phyloP scores from a whole-genome alignment of 2,329 filamentous ascomycete species.

The Pestalotiopsis fici region DNA sequence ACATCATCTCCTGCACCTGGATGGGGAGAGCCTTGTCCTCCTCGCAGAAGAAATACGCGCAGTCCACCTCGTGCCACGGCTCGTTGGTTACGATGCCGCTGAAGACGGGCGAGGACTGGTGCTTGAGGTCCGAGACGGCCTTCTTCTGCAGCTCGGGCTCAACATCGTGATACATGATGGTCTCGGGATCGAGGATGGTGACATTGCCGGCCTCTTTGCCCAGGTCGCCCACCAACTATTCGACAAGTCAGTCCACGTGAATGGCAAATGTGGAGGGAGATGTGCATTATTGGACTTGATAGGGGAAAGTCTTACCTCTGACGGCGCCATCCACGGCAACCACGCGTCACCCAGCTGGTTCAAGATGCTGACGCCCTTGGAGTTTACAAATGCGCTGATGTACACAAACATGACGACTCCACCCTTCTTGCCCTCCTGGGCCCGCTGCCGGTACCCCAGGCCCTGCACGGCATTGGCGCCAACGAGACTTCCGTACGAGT shows the following conservation, averaged over 20 bases:
- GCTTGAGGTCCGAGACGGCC: constrained; percentile 15
- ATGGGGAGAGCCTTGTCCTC: constrained; percentile 17
- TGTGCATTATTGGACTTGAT: too few relatives aligned
- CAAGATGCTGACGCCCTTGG: constrained; percentile 18
- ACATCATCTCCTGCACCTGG: constrained; percentile 13
- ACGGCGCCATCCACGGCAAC: constrained; percentile 22
- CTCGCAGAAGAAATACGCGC: constrained; percentile 19
- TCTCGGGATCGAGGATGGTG: constrained; percentile 11
- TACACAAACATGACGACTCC: constrained; percentile 33
- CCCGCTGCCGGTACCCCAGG: constrained; percentile 29
- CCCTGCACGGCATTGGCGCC: constrained; percentile 35
- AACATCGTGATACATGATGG: constrained; percentile 22
- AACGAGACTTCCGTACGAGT: constrained; percentile 45
- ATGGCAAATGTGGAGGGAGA: not conserved
- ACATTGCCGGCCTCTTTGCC: constrained; percentile 14
- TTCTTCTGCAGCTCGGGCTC: constrained; percentile 11
- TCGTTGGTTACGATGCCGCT: constrained; percentile 18
- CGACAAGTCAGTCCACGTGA: not conserved
- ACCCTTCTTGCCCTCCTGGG: constrained; percentile 29
- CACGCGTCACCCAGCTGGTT: constrained; percentile 21
- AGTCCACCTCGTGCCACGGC: constrained; percentile 21
- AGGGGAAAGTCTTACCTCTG: not conserved
- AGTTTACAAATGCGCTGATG: constrained; percentile 23
- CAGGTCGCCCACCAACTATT: not conserved
- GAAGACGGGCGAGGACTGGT: constrained; percentile 18